Evolutionary conservation across 352 stramenopile species (phyloP).

Genomic region (Thalassiosira exigua): DNA sequence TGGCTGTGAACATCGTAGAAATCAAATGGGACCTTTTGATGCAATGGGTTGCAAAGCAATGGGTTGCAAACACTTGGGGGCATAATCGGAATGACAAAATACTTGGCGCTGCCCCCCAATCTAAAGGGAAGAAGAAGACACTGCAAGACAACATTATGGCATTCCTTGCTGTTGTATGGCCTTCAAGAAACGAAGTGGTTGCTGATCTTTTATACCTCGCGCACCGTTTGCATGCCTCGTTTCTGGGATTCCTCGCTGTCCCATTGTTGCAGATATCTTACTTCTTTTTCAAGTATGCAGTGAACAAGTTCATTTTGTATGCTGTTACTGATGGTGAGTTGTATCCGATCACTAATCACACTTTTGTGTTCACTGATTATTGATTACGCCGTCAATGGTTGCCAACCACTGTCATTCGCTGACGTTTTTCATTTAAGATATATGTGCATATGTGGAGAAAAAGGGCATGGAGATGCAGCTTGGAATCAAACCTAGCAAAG

Average conservation of each 20-base stretch:
- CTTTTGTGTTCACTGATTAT: too few species aligned
- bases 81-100: conserved; percentile 37
- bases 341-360: background rate
- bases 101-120: too few species aligned
- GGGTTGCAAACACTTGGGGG: conserved; percentile 19
- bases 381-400: too few species aligned
- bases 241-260: too few species aligned
- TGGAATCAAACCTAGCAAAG: conserved; percentile 54
- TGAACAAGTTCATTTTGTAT: conserved; percentile 74
- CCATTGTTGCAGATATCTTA: conserved; percentile 68
- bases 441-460: conserved; percentile 80
- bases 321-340: conserved; percentile 35
- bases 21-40: conserved; percentile 77
- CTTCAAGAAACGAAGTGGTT: conserved; percentile 5
- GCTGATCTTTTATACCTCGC: too few species aligned
- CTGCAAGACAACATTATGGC: too few species aligned
- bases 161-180: too few species aligned
- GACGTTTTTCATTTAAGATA: too few species aligned
- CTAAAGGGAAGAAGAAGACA: too few species aligned
- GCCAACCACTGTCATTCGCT: too few species aligned
- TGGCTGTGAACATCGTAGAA: conserved; percentile 72
- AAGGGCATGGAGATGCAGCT: conserved; percentile 85
- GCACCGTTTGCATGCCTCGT: conserved; percentile 59
- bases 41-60: conserved; percentile 41
- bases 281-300: conserved; percentile 52